phyloP scores from a whole-genome alignment of 805 yeast genomes.

The Yamadazyma insecticola region DNA sequence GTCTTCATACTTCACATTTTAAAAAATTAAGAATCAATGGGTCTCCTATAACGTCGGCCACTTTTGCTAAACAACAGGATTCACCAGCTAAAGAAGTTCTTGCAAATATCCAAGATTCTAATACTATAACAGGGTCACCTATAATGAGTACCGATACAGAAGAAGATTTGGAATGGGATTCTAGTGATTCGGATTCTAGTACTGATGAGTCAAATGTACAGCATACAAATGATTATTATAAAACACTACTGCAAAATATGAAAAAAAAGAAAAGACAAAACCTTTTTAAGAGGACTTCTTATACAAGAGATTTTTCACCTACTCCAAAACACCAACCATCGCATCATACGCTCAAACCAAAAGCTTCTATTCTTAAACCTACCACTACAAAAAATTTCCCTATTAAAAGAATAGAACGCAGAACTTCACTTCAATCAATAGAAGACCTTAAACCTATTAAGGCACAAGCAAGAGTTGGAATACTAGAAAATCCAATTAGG shows the following conservation, averaged over 20 bases:
- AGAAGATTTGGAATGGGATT: conserved; percentile 7
- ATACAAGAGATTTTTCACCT: conserved; percentile 18
- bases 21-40: conserved; percentile 41
- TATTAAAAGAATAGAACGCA: neutral
- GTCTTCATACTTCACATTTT: conserved; percentile 33
- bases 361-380: conserved; percentile 35
- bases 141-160: conserved; percentile 18
- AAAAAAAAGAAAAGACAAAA: conserved; percentile 11
- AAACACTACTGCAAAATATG: conserved; percentile 11
- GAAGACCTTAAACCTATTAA: too few relatives aligned
- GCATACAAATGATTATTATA: conserved; percentile 12
- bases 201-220: conserved; percentile 1
- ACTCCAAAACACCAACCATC: conserved; percentile 40
- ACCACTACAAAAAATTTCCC: conserved; percentile 1
- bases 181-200: conserved; percentile 10
- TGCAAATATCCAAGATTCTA: neutral
- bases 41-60: conserved; percentile 25
- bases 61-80: conserved; percentile 7
- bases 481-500: too few relatives aligned
- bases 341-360: conserved; percentile 38
- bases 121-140: conserved; percentile 3
- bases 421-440: too few relatives aligned
- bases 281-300: conserved; percentile 1
- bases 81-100: neutral
- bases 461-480: too few relatives aligned